Evolutionary conservation across 768 basidiomycete species (phyloP).

Genomic region (Lepiota brunneoincarnata): DNA sequence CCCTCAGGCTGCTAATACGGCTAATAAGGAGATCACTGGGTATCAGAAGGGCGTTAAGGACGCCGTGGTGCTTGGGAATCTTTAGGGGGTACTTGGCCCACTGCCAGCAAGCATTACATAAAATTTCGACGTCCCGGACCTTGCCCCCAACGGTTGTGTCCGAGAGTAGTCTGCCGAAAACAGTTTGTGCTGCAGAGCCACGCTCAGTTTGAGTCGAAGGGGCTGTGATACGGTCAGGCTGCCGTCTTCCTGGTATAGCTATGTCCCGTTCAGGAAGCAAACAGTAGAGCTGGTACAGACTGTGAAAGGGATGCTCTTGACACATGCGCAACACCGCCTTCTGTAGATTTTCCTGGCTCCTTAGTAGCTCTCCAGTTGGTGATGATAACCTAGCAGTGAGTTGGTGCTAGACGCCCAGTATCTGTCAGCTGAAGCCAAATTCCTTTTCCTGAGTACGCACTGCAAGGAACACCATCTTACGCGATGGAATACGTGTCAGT

Average conservation of each 20-base stretch:
- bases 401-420: slow-evolving; percentile 56
- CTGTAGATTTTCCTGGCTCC: slow-evolving; percentile 61
- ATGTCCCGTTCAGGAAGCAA: slow-evolving; percentile 31
- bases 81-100: slow-evolving; percentile 69
- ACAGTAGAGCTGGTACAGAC: slow-evolving; percentile 85
- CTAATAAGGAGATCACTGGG: slow-evolving; percentile 37
- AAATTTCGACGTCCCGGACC: slow-evolving; percentile 50
- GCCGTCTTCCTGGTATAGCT: slow-evolving; percentile 29
- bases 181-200: slow-evolving; percentile 57
- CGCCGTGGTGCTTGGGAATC: slow-evolving; percentile 19
- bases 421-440: not conserved
- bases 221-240: slow-evolving; percentile 41
- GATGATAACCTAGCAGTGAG: slow-evolving; percentile 82
- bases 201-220: slow-evolving; percentile 55
- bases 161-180: slow-evolving; percentile 51
- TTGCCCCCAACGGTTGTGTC: slow-evolving; percentile 37
- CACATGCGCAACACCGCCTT: slow-evolving; percentile 73
- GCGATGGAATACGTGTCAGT: slow-evolving; percentile 67
- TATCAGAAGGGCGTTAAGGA: slow-evolving; percentile 20
- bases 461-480: slow-evolving; percentile 88
- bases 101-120: slow-evolving; percentile 65
- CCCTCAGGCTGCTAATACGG: slow-evolving; percentile 49
- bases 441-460: slow-evolving; percentile 24
- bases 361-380: slow-evolving; percentile 21
- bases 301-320: slow-evolving; percentile 91